Conservation (phyloP, 805 yeast genomes). For the Metahyphopichia silvanorum region DNA sequence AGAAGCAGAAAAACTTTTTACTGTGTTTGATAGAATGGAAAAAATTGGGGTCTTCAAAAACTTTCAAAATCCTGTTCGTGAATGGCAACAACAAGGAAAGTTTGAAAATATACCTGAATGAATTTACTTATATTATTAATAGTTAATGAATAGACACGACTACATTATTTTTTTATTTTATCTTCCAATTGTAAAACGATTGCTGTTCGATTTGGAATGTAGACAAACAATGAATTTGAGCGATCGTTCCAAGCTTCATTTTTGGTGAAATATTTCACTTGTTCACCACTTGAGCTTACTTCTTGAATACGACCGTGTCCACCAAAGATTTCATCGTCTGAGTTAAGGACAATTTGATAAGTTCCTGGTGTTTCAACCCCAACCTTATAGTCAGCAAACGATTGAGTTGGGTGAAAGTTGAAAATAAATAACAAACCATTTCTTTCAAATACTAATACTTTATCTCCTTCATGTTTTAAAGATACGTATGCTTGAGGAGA, state of each 20-base stretch:
- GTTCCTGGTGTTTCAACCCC: conserved; percentile 84
- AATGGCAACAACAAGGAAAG: conserved; percentile 32
- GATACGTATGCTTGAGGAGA: conserved; percentile 77
- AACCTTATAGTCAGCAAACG: conserved; percentile 81
- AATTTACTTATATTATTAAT: not conserved
- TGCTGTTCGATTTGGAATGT: conserved; percentile 70
- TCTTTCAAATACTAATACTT: conserved; percentile 85
- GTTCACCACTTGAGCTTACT: conserved; percentile 37
- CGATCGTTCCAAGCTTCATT: conserved; percentile 80
- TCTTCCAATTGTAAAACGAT: conserved; percentile 35
- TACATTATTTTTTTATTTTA: conserved; percentile 11
- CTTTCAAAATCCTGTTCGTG: conserved; percentile 37
- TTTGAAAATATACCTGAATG: conserved; percentile 16
- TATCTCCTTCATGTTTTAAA: conserved; percentile 84
- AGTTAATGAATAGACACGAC: too few species aligned
- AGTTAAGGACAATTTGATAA: conserved; percentile 70
- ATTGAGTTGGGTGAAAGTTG: conserved; percentile 84
- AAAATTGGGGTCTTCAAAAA: conserved; percentile 30
- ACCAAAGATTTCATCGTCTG: conserved; percentile 70
- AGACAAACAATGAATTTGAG: conserved; percentile 70
- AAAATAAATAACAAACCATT: conserved; percentile 81
- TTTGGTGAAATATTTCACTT: conserved; percentile 61
- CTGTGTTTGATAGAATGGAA: conserved; percentile 38
- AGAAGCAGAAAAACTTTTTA: conserved; percentile 44
- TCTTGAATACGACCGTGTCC: conserved; percentile 69